Evolutionary conservation across 1,139 yeast genomes (phyloP).

Genomic region (Geotrichum histeridarum): DNA sequence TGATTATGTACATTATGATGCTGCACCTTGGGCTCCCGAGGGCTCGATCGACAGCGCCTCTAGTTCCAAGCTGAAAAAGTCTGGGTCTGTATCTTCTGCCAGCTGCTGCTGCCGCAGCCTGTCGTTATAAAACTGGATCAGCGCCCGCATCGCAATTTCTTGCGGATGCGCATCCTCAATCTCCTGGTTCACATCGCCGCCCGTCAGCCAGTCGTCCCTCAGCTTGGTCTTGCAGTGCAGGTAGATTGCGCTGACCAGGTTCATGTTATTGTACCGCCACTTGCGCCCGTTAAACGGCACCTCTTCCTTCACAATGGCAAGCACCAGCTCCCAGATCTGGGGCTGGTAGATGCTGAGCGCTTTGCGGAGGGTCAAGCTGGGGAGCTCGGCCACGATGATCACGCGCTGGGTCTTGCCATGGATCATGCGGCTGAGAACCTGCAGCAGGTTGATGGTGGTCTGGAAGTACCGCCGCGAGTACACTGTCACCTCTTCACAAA

Average conservation of each 20-base stretch:
- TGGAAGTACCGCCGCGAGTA: constrained; percentile 35
- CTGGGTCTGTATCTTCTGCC: neutral
- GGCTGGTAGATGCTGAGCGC: constrained; percentile 49
- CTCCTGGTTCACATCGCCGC: constrained; percentile 71
- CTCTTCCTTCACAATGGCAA: constrained; percentile 66
- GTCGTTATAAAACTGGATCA: constrained; percentile 73
- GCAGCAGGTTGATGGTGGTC: constrained; percentile 35
- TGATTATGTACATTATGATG: neutral
- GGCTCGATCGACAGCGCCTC: constrained; percentile 11
- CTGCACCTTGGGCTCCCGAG: neutral
- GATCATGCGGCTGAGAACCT: constrained; percentile 36
- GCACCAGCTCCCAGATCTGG: constrained; percentile 59
- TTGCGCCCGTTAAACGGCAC: constrained; percentile 90
- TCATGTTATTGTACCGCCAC: constrained; percentile 96
- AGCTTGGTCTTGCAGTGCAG: constrained; percentile 65
- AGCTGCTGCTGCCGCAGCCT: constrained; percentile 26
- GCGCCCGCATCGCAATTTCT: constrained; percentile 76
- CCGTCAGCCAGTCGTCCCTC: constrained; percentile 86
- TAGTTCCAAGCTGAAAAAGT: constrained; percentile 12
- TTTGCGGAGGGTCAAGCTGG: constrained; percentile 41
- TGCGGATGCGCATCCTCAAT: constrained; percentile 77
- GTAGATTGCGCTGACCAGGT: constrained; percentile 80
- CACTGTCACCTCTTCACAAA: constrained; percentile 20
- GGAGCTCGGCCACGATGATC: constrained; percentile 41
- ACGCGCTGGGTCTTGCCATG: constrained; percentile 41